These are phyloP conservation scores for Fusarium robinianum DNA, from an alignment of 2,329 filamentous ascomycete genomes.

Conservation along the genomic window DNA sequence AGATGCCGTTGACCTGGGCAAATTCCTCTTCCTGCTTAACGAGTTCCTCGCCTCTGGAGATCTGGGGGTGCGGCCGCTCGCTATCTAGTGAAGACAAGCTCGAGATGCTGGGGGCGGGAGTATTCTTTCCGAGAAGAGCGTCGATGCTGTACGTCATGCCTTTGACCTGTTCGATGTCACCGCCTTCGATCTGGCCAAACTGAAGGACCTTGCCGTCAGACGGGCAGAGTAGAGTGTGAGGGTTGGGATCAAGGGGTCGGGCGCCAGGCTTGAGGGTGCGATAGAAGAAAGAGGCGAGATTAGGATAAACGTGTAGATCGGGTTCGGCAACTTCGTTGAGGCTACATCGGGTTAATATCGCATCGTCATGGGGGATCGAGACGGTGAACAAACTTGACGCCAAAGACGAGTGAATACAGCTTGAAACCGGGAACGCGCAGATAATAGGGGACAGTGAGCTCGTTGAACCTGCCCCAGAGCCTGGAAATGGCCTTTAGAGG, in stretches of 20 bases:
- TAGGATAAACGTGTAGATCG: slow-evolving; percentile 87
- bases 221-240: slow-evolving; percentile 80
- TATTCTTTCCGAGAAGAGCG: slow-evolving; percentile 77
- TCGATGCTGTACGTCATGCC: slow-evolving; percentile 98
- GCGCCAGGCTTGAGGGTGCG: slow-evolving; percentile 87
- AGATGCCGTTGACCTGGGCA: slow-evolving; percentile 90
- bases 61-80: slow-evolving; percentile 33
- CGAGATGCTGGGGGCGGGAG: slow-evolving; percentile 59
- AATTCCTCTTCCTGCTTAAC: slow-evolving; percentile 89
- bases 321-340: slow-evolving; percentile 85
- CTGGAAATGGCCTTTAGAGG: slow-evolving; percentile 89
- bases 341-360: slow-evolving; percentile 49
- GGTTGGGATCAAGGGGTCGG: slow-evolving; percentile 81
- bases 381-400: slow-evolving; percentile 65
- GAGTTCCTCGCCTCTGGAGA: slow-evolving; percentile 62
- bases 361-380: neutral
- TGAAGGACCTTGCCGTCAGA: slow-evolving; percentile 91
- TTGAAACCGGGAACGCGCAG: slow-evolving; percentile 88
- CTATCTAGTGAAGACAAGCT: slow-evolving; percentile 37
- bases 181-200: slow-evolving; percentile 87
- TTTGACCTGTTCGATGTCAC: slow-evolving; percentile 98
- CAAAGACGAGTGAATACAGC: slow-evolving; percentile 87
- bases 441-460: slow-evolving; percentile 84
- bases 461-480: slow-evolving; percentile 90
- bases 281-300: slow-evolving; percentile 97